Conservation (phyloP, 768 basidiomycete genomes). For the Rhizopogon sp. region DNA sequence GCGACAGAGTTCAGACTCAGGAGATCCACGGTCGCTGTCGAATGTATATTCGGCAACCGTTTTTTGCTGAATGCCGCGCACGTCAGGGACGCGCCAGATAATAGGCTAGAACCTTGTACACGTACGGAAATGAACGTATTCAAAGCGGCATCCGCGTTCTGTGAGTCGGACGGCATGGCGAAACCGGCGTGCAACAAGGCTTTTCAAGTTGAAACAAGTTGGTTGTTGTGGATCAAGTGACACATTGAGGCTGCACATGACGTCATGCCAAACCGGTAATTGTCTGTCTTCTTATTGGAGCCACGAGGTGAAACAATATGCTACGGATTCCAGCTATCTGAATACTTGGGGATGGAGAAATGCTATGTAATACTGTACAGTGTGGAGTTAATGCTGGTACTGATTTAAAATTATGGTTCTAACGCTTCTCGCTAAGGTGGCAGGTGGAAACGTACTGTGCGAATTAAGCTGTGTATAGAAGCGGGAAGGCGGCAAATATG, state of each 20-base stretch:
- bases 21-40: slow-evolving; percentile 54
- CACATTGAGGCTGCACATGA: background rate
- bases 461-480: background rate
- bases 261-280: background rate
- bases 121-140: slow-evolving; percentile 41
- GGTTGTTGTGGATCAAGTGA: too few species aligned
- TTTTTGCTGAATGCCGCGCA: slow-evolving; percentile 3
- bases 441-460: background rate
- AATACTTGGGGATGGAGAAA: background rate
- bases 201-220: too few species aligned
- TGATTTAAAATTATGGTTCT: background rate
- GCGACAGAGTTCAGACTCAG: slow-evolving; percentile 56
- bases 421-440: too few species aligned
- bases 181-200: slow-evolving; percentile 12
- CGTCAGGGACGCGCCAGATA: background rate
- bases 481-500: background rate
- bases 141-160: slow-evolving; percentile 27
- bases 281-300: background rate
- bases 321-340: background rate
- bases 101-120: background rate
- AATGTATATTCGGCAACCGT: slow-evolving; percentile 54
- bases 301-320: background rate
- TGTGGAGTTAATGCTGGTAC: slow-evolving; percentile 1
- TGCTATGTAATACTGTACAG: slow-evolving; percentile 2
- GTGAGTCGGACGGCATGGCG: slow-evolving; percentile 11